Conservation (phyloP, 2,329 filamentous ascomycete genomes). For the Neonectria hederae region DNA sequence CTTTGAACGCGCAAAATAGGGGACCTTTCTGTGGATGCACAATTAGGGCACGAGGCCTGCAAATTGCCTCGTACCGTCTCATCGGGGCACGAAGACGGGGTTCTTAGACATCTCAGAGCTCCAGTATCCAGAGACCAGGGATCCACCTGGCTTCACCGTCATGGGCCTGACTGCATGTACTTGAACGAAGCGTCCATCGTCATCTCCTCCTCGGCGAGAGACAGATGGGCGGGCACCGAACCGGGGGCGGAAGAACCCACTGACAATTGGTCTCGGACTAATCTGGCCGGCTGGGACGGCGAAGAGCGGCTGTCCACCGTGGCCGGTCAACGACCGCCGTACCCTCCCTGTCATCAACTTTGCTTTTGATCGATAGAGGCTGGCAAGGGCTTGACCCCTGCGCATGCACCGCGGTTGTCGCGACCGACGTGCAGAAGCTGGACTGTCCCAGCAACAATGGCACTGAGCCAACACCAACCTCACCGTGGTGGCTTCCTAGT, state of each 20-base stretch:
- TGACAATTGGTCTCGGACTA: constrained; percentile 28
- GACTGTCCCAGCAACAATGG: not conserved
- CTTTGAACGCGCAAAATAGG: constrained; percentile 20
- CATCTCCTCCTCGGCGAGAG: constrained; percentile 37
- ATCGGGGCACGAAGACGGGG: constrained; percentile 38
- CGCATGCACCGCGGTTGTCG: constrained; percentile 16
- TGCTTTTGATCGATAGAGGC: constrained; percentile 38
- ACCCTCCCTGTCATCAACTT: constrained; percentile 32
- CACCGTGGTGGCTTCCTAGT: not conserved
- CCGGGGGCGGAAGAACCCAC: constrained; percentile 27
- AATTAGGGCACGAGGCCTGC: constrained; percentile 45
- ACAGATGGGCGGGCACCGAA: constrained; percentile 26
- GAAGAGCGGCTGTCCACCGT: constrained; percentile 22
- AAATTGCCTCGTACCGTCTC: constrained; percentile 37
- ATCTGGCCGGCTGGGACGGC: constrained; percentile 26
- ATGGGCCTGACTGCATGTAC: constrained; percentile 40
- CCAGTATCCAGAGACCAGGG: constrained; percentile 31
- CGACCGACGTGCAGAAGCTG: constrained; percentile 1
- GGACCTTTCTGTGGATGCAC: constrained; percentile 37
- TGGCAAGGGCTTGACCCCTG: constrained; percentile 36
- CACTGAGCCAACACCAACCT: not conserved
- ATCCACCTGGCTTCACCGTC: constrained; percentile 41
- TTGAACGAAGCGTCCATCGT: constrained; percentile 36
- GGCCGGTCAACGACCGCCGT: constrained; percentile 26
- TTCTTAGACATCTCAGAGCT: constrained; percentile 36